Evolutionary conservation across 2,329 filamentous ascomycete genomes (phyloP).

Genomic region (Rhexocercosporidium sp.): DNA sequence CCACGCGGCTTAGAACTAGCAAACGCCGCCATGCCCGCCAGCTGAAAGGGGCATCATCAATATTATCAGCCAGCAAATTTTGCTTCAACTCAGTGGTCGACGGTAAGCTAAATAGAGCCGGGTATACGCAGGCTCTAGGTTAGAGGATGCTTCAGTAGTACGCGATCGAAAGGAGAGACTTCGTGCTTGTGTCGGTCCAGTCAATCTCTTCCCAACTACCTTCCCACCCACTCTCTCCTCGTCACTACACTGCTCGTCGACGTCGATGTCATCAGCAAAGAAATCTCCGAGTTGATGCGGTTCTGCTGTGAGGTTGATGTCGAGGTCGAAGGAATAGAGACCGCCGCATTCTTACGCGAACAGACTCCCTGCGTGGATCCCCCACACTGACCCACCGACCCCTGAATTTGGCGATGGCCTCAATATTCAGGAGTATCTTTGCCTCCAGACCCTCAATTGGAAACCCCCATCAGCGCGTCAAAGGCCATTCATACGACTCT

Average conservation of each 20-base stretch:
- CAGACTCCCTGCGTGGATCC: slow-evolving; percentile 12
- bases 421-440: slow-evolving; percentile 27
- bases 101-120: background rate
- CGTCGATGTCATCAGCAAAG: slow-evolving; percentile 1
- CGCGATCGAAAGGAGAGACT: background rate
- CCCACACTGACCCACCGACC: background rate
- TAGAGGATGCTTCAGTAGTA: background rate
- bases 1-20: background rate
- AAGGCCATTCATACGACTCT: slow-evolving; percentile 47
- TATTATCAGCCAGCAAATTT: background rate
- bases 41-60: background rate
- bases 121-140: background rate
- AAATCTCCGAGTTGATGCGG: background rate
- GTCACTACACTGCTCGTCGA: background rate
- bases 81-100: background rate
- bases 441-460: slow-evolving; percentile 17
- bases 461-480: slow-evolving; percentile 34
- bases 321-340: background rate
- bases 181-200: background rate
- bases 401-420: slow-evolving; percentile 20
- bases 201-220: background rate
- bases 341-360: slow-evolving; percentile 3
- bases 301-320: background rate
- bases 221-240: too few species aligned
- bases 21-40: background rate